phyloP scores from a whole-genome alignment of 495 filamentous ascomycete species.

The Penicillium parvum region DNA sequence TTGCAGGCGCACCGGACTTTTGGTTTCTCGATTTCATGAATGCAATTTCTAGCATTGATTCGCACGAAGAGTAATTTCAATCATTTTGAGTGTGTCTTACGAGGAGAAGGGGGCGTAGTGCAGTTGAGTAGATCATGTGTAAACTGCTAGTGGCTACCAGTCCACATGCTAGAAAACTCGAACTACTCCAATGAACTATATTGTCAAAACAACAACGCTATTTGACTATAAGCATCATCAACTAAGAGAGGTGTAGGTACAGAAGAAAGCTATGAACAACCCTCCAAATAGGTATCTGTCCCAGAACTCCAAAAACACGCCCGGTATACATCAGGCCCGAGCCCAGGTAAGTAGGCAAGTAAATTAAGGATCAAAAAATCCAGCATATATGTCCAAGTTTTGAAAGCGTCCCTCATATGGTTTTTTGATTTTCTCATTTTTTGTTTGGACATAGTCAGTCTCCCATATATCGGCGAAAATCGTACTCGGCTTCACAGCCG shows the following conservation, averaged over 20 bases:
- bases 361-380: not conserved
- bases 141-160: too few species aligned
- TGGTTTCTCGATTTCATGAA: slow-evolving; percentile 1
- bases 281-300: slow-evolving; percentile 19
- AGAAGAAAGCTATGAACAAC: not conserved
- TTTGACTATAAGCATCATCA: slow-evolving; percentile 3
- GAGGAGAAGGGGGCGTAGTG: too few species aligned
- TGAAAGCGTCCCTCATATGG: not conserved
- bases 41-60: not conserved
- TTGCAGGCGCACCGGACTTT: slow-evolving; percentile 16
- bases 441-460: not conserved
- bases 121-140: too few species aligned
- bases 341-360: slow-evolving; percentile 7
- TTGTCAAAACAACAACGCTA: too few species aligned
- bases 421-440: slow-evolving; percentile 13
- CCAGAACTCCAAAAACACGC: slow-evolving; percentile 12
- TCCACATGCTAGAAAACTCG: too few species aligned
- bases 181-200: too few species aligned
- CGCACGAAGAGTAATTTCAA: not conserved
- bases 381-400: slow-evolving; percentile 5
- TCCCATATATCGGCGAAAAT: not conserved
- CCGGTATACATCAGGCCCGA: slow-evolving; percentile 13
- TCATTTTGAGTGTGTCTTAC: too few species aligned
- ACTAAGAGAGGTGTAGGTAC: slow-evolving; percentile 7
- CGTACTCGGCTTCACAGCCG: not conserved